These are phyloP conservation scores for Kwoniella dejecticola DNA, from an alignment of 768 basidiomycete species.

Conservation along the genomic window DNA sequence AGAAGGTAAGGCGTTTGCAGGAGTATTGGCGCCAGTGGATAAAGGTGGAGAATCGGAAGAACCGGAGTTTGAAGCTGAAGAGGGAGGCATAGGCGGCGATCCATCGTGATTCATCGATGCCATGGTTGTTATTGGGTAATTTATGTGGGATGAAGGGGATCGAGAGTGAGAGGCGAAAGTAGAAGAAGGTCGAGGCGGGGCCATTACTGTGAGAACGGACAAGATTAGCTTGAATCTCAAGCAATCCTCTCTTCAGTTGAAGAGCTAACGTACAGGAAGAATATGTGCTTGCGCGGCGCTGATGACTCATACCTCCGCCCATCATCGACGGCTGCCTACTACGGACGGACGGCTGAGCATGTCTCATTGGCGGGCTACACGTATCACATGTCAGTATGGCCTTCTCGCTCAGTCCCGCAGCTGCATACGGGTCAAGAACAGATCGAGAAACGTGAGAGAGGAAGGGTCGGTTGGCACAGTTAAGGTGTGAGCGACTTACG, in stretches of 20 bases:
- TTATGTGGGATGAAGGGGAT: slow-evolving; percentile 36
- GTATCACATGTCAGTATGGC: too few species aligned
- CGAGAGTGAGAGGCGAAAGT: slow-evolving; percentile 31
- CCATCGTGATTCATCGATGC: slow-evolving; percentile 26
- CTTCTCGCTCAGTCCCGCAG: too few species aligned
- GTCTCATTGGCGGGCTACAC: slow-evolving; percentile 43
- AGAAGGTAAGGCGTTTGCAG: slow-evolving; percentile 8
- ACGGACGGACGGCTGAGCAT: slow-evolving; percentile 20
- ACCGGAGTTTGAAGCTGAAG: slow-evolving; percentile 13
- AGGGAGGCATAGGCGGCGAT: slow-evolving; percentile 37
- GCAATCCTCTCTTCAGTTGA: too few species aligned
- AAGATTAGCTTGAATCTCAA: slow-evolving; percentile 7
- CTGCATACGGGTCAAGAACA: too few species aligned
- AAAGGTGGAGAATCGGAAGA: slow-evolving; percentile 15
- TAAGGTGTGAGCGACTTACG: slow-evolving; percentile 27
- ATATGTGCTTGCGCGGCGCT: slow-evolving; percentile 30
- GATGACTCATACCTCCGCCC: slow-evolving; percentile 16
- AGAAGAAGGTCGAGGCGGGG: slow-evolving; percentile 30
- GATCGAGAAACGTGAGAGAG: too few species aligned
- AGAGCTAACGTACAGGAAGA: slow-evolving; percentile 44
- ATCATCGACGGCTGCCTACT: slow-evolving; percentile 20
- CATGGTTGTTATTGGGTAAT: slow-evolving; percentile 38
- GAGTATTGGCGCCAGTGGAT: slow-evolving; percentile 26
- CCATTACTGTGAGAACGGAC: slow-evolving; percentile 16
- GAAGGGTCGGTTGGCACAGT: too few species aligned